Base-by-base conservation (phyloP, 2,329 filamentous ascomycete species). In the Arthroderma sp. region DNA sequence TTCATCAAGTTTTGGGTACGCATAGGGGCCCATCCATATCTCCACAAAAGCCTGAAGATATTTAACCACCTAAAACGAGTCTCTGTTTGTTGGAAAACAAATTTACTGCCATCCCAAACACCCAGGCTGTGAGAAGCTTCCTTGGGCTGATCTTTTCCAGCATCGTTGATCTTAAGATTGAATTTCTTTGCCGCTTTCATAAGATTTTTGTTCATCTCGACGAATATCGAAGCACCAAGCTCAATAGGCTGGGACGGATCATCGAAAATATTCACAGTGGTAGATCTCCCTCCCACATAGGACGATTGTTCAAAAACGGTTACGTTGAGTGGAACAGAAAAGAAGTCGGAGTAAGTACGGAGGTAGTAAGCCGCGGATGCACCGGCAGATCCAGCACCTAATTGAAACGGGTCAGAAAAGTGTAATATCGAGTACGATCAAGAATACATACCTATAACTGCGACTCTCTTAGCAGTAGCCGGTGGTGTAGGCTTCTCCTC, bases 221-320 rank as follows among this genome's bases (percentile, higher is more conserved):
- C 85, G 59, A 96, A 98, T 54, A 96, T 94, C 49, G 83, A 89
- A 7, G 84, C 91, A 10, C 91, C 91, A 1, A 96, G 71, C 62
- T 98, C 91, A 32, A 94, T 75, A 1, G 83, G 82, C 34, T 80
- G 68, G 0, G 66, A 51, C 1, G 79, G 69, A 54, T 89, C 73
- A 51, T 77, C 73, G 59, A 83, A 89, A 2, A 79, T 80, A 56
- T 87, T 70, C 11, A 94, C 82, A 0, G 88, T 96, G 29, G 88
- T 84, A 5, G 83, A 83, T 28, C 91, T 83, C 6, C 91, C 91
- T 29, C 91, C 91, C 37, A 96, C 73, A 53, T 80, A 85, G 30
- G 69, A 62, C 10, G 78, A 79, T 53, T 81, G 82, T 58, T 98
- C 91, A 60, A 89, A 95, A 29, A 98, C 70, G 22, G 87, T 94